phyloP scores from a whole-genome alignment of 768 basidiomycete genomes.

The Chalciporus piperatus region DNA sequence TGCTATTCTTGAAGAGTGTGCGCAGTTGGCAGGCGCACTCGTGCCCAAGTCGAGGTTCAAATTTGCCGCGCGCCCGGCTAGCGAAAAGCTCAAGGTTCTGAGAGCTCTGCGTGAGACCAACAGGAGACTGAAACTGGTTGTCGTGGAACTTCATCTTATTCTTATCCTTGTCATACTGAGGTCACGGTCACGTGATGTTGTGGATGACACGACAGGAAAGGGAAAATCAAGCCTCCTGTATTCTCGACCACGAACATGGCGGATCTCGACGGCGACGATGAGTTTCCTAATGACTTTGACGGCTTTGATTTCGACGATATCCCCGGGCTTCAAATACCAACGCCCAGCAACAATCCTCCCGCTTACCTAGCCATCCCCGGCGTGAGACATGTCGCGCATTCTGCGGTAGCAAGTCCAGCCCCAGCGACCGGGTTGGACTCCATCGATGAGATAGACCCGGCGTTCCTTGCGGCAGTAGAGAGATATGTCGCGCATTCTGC shows the following conservation, averaged over 20 bases:
- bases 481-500: neutral
- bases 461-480: constrained; percentile 41
- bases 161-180: too few species aligned
- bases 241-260: constrained; percentile 20
- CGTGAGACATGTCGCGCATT: neutral
- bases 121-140: too few species aligned
- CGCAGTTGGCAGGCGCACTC: too few species aligned
- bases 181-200: neutral
- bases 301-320: constrained; percentile 44
- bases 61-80: too few species aligned
- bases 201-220: neutral
- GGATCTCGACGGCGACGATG: constrained; percentile 37
- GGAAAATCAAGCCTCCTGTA: neutral
- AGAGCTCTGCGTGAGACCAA: too few species aligned
- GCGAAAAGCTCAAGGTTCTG: too few species aligned
- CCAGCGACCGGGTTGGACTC: constrained; percentile 3
- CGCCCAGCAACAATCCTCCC: neutral
- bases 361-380: neutral
- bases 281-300: constrained; percentile 57
- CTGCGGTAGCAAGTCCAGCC: constrained; percentile 11
- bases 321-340: constrained; percentile 28
- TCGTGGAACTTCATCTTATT: too few species aligned
- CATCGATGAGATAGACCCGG: constrained; percentile 20
- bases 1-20: too few species aligned
- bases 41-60: too few species aligned